These are phyloP conservation scores for Rosa multiflora DNA, from an alignment of 306 rosid genomes.

Conservation along the genomic window DNA sequence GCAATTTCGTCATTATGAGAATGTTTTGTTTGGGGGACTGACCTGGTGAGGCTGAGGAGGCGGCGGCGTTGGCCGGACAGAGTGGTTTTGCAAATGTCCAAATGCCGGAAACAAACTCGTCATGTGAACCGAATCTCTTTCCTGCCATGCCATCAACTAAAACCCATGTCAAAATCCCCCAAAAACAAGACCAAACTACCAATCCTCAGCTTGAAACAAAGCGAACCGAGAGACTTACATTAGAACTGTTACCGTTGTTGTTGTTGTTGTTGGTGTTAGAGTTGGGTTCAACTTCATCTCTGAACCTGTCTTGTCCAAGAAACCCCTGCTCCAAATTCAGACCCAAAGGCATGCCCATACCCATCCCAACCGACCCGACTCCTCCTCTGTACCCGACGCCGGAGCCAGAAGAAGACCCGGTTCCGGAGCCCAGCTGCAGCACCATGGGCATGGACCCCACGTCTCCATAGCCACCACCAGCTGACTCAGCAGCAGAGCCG, in stretches of 20 bases:
- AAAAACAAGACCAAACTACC: neutral
- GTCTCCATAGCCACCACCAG: constrained; percentile 37
- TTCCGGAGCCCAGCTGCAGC: constrained; percentile 57
- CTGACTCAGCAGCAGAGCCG: constrained; percentile 8
- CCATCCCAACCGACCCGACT: constrained; percentile 34
- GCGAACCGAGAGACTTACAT: constrained; percentile 37
- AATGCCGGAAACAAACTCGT: constrained; percentile 61
- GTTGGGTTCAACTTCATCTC: constrained; percentile 41
- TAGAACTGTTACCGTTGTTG: constrained; percentile 38
- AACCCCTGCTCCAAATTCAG: constrained; percentile 78
- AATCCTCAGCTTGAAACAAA: neutral
- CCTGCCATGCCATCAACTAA: constrained; percentile 37
- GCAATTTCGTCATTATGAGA: neutral
- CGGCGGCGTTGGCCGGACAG: constrained; percentile 63
- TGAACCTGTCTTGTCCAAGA: constrained; percentile 48
- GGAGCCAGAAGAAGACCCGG: constrained; percentile 11
- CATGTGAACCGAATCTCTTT: constrained; percentile 69
- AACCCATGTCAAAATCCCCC: neutral
- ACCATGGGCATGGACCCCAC: constrained; percentile 53
- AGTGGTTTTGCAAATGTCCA: constrained; percentile 63
- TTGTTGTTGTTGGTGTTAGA: constrained; percentile 22
- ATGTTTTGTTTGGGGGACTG: neutral
- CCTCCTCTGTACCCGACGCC: constrained; percentile 32
- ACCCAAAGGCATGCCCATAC: constrained; percentile 78
- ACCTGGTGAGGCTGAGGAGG: constrained; percentile 82